Evolutionary conservation across 2,329 filamentous ascomycete species (phyloP).

Genomic region (Trichophyton simii): DNA sequence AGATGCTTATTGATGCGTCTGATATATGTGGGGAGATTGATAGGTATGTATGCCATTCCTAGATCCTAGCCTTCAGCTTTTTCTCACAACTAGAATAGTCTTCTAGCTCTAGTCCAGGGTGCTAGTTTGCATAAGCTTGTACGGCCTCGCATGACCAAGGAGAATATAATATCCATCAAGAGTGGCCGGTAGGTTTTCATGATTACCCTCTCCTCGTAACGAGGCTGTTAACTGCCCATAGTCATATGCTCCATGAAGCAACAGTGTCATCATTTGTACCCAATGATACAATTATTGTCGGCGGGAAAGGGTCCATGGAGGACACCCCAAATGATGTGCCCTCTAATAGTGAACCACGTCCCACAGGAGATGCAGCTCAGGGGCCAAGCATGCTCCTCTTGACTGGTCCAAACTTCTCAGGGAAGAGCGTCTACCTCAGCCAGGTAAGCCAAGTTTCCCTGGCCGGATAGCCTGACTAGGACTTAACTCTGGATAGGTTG

Average conservation of each 20-base stretch:
- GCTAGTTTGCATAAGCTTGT: slow-evolving; percentile 62
- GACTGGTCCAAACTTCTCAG: slow-evolving; percentile 91
- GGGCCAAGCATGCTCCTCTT: slow-evolving; percentile 61
- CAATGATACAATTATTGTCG: slow-evolving; percentile 61
- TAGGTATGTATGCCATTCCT: slow-evolving; percentile 29
- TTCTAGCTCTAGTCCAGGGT: slow-evolving; percentile 66
- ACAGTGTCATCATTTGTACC: slow-evolving; percentile 68
- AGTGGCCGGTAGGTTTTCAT: slow-evolving; percentile 50
- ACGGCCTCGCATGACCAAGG: slow-evolving; percentile 54
- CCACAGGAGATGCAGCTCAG: slow-evolving; percentile 8
- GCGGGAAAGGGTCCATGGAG: slow-evolving; percentile 35
- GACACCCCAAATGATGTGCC: not conserved
- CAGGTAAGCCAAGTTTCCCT: slow-evolving; percentile 37
- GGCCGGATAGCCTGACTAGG: no score
- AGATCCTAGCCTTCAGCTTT: not conserved
- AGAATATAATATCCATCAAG: slow-evolving; percentile 60
- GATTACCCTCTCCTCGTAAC: not conserved
- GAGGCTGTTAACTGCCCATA: slow-evolving; percentile 17
- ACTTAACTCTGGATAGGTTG: slow-evolving; percentile 36
- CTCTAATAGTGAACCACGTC: not conserved
- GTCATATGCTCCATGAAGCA: slow-evolving; percentile 75
- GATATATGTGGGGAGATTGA: slow-evolving; percentile 79
- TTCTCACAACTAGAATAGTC: slow-evolving; percentile 31
- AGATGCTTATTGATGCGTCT: slow-evolving; percentile 54
- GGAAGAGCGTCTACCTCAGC: slow-evolving; percentile 92